Conservation (phyloP, 1,139 yeast genomes). For the Lodderomyces pseudojiufengensis region DNA sequence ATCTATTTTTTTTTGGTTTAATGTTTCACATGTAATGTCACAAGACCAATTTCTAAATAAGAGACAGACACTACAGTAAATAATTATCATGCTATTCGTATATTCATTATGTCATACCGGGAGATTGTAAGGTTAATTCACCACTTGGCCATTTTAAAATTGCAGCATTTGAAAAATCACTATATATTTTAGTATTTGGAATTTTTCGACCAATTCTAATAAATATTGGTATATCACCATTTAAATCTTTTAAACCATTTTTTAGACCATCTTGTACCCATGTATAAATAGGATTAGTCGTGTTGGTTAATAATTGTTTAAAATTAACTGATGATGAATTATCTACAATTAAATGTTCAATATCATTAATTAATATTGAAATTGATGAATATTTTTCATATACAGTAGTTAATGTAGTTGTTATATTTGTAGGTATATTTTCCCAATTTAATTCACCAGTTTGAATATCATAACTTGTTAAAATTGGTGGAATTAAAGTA, state of each 20-base stretch:
- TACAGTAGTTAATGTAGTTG: constrained; percentile 6
- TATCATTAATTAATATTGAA: constrained; percentile 70
- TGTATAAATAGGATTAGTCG: constrained; percentile 29
- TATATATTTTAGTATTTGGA: constrained; percentile 31
- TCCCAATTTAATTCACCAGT: constrained; percentile 37
- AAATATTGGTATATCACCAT: constrained; percentile 41
- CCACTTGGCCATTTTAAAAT: constrained; percentile 57
- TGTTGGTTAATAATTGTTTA: constrained; percentile 30
- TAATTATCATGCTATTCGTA: no score
- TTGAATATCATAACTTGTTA: constrained; percentile 25
- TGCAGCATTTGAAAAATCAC: constrained; percentile 62
- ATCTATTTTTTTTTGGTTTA: no score
- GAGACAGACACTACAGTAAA: no score
- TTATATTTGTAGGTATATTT: constrained; percentile 9
- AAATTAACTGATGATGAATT: constrained; percentile 30
- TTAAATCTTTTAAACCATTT: constrained; percentile 19
- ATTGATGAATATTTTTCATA: constrained; percentile 37
- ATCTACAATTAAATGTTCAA: constrained; percentile 56
- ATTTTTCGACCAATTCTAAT: constrained; percentile 54
- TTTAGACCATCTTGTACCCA: constrained; percentile 29
- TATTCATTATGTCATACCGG: constrained; percentile 37
- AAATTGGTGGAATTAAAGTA: constrained; percentile 45
- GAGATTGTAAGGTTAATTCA: constrained; percentile 39
- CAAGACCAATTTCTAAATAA: no score
- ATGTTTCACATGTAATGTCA: no score